Conservation (phyloP, 176 grass and related monocot species). For the Zea mays region DNA sequence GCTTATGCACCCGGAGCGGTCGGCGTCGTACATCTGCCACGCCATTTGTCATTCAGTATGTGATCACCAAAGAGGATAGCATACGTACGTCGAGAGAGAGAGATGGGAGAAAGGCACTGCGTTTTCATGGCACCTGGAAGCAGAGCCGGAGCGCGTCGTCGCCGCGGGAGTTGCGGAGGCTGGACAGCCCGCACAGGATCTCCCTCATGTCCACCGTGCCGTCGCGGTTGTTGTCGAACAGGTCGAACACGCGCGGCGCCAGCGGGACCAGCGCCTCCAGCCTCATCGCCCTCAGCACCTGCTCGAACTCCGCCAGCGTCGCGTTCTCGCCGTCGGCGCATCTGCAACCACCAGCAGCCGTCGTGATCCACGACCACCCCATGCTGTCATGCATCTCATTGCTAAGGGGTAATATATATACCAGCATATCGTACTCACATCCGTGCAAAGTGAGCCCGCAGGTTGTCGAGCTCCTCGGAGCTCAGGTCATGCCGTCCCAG, state of each 20-base stretch:
- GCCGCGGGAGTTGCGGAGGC: constrained; percentile 60
- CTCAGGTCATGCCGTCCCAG: constrained; percentile 65
- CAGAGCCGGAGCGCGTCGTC: constrained; percentile 60
- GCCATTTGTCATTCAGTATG: not conserved
- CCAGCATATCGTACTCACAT: constrained; percentile 40
- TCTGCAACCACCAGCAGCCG: constrained; percentile 23
- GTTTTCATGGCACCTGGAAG: too few relatives aligned
- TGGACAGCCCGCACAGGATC: constrained; percentile 65
- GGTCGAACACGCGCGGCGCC: constrained; percentile 60
- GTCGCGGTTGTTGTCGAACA: constrained; percentile 77
- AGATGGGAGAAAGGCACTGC: too few relatives aligned
- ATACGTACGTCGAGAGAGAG: not conserved
- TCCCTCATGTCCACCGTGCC: constrained; percentile 81
- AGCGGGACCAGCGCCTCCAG: constrained; percentile 59
- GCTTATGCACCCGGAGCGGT: constrained; percentile 73
- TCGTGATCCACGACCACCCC: not conserved
- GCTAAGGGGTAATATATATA: too few relatives aligned
- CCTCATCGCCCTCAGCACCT: constrained; percentile 68
- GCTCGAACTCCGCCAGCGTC: constrained; percentile 59
- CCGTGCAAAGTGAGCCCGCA: constrained; percentile 49
- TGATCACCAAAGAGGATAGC: too few relatives aligned
- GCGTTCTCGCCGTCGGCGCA: constrained; percentile 72
- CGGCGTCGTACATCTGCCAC: constrained; percentile 66
- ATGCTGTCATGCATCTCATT: not conserved
- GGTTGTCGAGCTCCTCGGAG: constrained; percentile 61